These are phyloP conservation scores for Aspergillus puulaauensis DNA, from an alignment of 2,329 filamentous ascomycete species.

Conservation along the genomic window DNA sequence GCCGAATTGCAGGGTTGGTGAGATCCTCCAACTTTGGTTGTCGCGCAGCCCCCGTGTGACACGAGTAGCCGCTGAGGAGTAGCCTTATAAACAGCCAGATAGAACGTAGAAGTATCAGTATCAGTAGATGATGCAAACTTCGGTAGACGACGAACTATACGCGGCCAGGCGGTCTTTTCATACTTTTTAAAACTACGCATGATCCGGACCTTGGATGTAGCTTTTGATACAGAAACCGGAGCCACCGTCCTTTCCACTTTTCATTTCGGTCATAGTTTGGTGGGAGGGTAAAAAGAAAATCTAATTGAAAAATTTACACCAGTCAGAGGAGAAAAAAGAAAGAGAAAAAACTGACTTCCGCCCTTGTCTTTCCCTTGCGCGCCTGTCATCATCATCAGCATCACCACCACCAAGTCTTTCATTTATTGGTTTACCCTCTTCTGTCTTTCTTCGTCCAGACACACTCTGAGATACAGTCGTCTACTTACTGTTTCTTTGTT, in stretches of 20 bases:
- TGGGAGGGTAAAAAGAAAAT: background rate
- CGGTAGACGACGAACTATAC: background rate
- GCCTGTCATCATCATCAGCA: background rate
- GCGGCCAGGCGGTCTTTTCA: too few species aligned
- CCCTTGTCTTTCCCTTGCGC: background rate
- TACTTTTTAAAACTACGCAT: too few species aligned
- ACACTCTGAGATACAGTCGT: background rate
- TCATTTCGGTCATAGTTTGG: background rate
- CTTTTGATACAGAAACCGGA: background rate
- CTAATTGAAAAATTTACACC: background rate
- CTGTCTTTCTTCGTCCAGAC: background rate
- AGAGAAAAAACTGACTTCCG: background rate
- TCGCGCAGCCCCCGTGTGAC: background rate
- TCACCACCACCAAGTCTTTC: background rate
- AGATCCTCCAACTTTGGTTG: background rate
- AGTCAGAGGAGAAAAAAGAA: constrained; percentile 1
- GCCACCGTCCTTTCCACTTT: background rate
- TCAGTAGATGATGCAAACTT: too few species aligned
- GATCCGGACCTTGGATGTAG: background rate
- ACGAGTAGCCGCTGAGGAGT: background rate
- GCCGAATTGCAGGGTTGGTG: background rate
- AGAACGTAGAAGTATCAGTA: too few species aligned
- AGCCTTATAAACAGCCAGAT: too few species aligned
- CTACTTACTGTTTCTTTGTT: background rate
- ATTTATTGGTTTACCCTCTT: background rate